Base-by-base conservation (phyloP, 2,329 filamentous ascomycete species). In the Penicillium italicum region DNA sequence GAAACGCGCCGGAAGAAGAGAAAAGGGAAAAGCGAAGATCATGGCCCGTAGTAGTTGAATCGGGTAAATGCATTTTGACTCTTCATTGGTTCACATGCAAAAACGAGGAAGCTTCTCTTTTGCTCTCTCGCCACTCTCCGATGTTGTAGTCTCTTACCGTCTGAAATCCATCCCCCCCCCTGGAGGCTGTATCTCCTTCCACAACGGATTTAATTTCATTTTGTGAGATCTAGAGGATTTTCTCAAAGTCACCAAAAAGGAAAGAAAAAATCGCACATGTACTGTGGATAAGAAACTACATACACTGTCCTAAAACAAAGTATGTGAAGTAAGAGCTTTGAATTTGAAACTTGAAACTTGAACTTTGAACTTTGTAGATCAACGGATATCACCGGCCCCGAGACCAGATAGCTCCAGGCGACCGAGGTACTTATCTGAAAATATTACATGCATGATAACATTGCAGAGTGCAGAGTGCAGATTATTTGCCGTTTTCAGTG, bases 41-140 rank as follows among this genome's bases (percentile, higher is more conserved):
- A 31, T 33, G 43, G 44, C n/a, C n/a, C n/a, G n/a, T 38, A 54
- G 53, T 34, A 41, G 44, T 55, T 57, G 28, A 64, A 65, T 64
- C 50, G 58, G 62, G 63, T 56, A 64, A 65, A 63, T 65, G 63
- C 60, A 64, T 58, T 28, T 24, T 42, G 26, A 33, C 52, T 28
- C 22, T 16, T 20, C 18, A 50, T 42, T 49, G 36, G 26, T n/a
- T 34, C 48, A 50, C 37, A 51, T 51, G 48, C 38, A 30, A 50
- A 34, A n/a, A n/a, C n/a, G n/a, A 20, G 41, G 37, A 50, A 43
- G 48, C 48, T 36, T 46, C 30, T 44, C 12, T 20, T 33, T 18
- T 45, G 30, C n/a, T 45, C 26, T n/a, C 20, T 48, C 22, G 45
- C 45, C 45, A 48, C 43, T 33, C 44, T n/a, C n/a, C n/a, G 24